A percentile compares a stretch with the other conserved stretches of the same genome.
Evolutionary conservation across 352 stramenopile genomes (phyloP).

Genomic region (Globisporangium splendens): DNA sequence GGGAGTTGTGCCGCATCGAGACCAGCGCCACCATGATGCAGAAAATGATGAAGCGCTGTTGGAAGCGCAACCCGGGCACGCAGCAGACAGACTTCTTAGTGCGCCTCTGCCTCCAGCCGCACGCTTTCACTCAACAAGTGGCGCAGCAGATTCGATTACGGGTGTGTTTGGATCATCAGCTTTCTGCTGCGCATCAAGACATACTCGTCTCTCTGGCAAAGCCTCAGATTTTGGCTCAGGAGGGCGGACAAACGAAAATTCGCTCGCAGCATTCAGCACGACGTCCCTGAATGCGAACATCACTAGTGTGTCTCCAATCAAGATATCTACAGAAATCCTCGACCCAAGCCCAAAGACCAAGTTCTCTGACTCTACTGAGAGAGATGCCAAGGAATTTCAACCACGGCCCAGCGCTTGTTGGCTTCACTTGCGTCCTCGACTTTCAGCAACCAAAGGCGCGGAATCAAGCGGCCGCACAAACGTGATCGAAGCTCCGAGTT

Average conservation of each 20-base stretch:
- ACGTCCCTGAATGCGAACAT: neutral
- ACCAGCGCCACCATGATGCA: neutral
- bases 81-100: constrained; percentile 1
- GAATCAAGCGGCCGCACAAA: neutral
- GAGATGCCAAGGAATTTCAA: no score
- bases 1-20: neutral
- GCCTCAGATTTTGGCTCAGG: neutral
- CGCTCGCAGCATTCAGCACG: no score
- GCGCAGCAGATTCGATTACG: neutral
- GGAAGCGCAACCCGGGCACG: neutral
- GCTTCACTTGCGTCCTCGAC: no score
- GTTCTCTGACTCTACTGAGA: no score
- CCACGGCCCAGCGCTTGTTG: no score
- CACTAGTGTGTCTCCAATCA: neutral
- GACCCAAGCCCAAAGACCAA: no score
- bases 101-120: neutral
- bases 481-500: neutral
- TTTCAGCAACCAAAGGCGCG: neutral
- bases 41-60: neutral
- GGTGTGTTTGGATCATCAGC: neutral
- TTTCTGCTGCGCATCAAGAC: neutral
- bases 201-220: neutral
- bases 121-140: neutral
- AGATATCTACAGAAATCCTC: no score
- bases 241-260: neutral